Evolutionary conservation across 306 rosid species (phyloP), one percentile per base, ranked within the genome.

Genomic region (Geum urbanum): DNA sequence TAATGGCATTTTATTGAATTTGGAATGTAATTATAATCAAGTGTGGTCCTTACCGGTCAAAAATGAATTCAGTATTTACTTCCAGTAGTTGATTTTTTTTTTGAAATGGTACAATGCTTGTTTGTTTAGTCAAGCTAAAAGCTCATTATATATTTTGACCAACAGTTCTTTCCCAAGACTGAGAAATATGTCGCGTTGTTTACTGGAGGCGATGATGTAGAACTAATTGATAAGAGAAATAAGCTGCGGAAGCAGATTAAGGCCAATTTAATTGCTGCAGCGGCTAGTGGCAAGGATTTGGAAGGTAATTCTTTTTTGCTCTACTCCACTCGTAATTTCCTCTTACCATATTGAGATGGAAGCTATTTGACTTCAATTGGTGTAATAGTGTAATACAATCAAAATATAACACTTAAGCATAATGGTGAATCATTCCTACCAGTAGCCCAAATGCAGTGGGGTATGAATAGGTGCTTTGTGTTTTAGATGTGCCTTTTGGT

Each of bases 131-230:
- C 48, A 49, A 78, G 50, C 76, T 84, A 69, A 79, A 77, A 39
- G 39, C 41, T 81, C 53, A 60, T 67, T 32, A 45, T 70, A 44
- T 54, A 32, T 72, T 6, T 80, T 46, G 1, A 71, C 70, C 32
- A 79, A 89, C 88, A 94, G 99, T 91, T 91, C 83, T 94, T 94
- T 79, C 99, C 99, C 68, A 94, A 91, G 90, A 91, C 85, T 61
- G 97, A 94, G 83, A 94, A 88, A 75, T 94, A 94, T 50, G 92
- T 94, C 20, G 86, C 99, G 53, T 76, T 94, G 65, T 88, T 90
- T 84, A 78, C 82, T 56, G 96, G 97, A 62, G 82, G 85, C 58
- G 99, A 87, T 53, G 89, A 74, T 63, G 73, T 81, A 24, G 89
- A 84, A 77, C 52, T 79, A 27, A 84, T 84, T 87, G 96, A 84